Evolutionary conservation across 2,329 filamentous ascomycete genomes (phyloP), one percentile per base, ranked within the genome.

Genomic region (Tolypocladium paradoxum): DNA sequence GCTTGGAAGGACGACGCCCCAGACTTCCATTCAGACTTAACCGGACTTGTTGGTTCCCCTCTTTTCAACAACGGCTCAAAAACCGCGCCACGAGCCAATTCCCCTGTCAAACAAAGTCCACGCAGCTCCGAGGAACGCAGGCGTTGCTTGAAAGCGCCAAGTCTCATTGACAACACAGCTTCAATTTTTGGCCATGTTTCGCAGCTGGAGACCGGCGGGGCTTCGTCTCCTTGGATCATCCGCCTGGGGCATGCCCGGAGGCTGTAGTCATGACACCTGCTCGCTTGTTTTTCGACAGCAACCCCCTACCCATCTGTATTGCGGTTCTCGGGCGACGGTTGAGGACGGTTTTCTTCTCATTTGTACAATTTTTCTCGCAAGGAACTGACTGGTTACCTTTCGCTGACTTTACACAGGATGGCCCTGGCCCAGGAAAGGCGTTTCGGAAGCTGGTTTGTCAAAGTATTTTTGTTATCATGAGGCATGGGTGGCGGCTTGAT

Each of bases 361-460:
- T 37, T 51, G 36, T 36, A 54, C 48, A 51, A 50, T 49, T 50
- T 35, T 36, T 45, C 38, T 48, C 20, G 33, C 53, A 27, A 48
- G n/a, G n/a, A 33, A 22, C 34, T 14, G 12, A 31, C 36, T 11
- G 6, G 36, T 31, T 12, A 22, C 47, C 49, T 48, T 46, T 31
- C 24, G 49, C 36, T 34, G 22, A 46, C 43, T 48, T 55, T 55
- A 58, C 40, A 55, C 46, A 55, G 49, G 53, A 46, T 54, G 55
- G 53, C 55, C 57, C 53, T 46, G 48, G 55, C 55, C 57, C 48
- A 53, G 53, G 52, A 47, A 53, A 22, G 60, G 59, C 58, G 59
- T 60, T 61, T n/a, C 31, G 54, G 54, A 48, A 53, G 49, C 27
- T 49, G 40, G 50, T 34, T 45, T 55, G 33, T 29, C 22, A 37